These are phyloP conservation scores for Suillus occidentalis DNA, from an alignment of 768 basidiomycete species.

Conservation along the genomic window DNA sequence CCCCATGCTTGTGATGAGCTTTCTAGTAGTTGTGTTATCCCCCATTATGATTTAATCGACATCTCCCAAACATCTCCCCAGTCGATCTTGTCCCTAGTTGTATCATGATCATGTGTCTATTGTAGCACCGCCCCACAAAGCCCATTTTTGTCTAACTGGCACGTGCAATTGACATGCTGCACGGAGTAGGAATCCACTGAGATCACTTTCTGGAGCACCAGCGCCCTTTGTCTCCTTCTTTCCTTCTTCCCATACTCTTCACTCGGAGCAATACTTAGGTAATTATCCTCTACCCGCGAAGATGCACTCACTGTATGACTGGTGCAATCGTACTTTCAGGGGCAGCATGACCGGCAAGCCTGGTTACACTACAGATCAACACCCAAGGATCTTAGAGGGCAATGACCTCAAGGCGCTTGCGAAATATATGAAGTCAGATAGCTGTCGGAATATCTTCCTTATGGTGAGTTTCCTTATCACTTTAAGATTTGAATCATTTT, in stretches of 20 bases:
- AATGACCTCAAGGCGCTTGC: constrained; percentile 50
- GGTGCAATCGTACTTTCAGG: constrained; percentile 1
- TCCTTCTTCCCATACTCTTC: not conserved
- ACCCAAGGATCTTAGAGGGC: constrained; percentile 28
- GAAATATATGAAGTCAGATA: constrained; percentile 65
- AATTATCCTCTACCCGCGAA: not conserved
- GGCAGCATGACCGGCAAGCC: not conserved
- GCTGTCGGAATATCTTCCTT: constrained; percentile 67
- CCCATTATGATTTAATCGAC: not conserved
- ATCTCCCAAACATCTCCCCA: not conserved
- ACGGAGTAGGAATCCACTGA: not conserved
- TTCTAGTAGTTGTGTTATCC: not conserved
- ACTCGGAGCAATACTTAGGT: not conserved
- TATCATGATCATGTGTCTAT: not conserved
- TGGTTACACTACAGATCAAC: constrained; percentile 5
- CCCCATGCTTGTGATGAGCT: not conserved
- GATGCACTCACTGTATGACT: constrained; percentile 5
- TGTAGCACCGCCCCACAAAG: not conserved
- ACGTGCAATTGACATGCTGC: not conserved
- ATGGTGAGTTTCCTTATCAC: constrained; percentile 50
- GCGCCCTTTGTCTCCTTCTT: not conserved
- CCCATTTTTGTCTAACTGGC: not conserved
- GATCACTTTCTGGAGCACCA: not conserved
- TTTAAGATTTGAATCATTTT: not conserved
- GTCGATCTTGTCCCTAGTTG: not conserved